phyloP scores from a whole-genome alignment of 257 asterid species.

The Solanum lycopersicoides region DNA sequence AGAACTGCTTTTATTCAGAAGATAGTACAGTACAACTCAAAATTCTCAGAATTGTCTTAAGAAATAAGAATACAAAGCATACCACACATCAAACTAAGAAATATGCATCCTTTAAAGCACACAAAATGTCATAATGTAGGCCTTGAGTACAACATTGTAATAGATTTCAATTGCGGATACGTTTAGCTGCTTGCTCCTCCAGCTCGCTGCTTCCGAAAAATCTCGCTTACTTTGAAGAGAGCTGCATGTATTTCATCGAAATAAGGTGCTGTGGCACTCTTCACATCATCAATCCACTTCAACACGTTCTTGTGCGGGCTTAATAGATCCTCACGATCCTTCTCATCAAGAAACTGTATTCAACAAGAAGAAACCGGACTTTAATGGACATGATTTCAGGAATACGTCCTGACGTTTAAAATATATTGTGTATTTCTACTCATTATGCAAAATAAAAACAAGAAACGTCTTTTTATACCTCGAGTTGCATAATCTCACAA shows the following conservation, averaged over 20 bases:
- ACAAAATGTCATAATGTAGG: neutral
- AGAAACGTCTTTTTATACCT: slow-evolving; percentile 30
- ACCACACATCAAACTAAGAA: neutral
- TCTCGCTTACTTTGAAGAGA: slow-evolving; percentile 23
- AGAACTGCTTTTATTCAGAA: neutral
- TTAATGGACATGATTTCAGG: neutral
- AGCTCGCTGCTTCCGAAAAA: slow-evolving; percentile 21
- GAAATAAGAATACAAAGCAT: neutral
- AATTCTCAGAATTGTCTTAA: neutral
- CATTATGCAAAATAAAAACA: neutral
- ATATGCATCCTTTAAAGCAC: neutral
- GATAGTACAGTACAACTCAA: neutral
- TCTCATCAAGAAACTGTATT: slow-evolving; percentile 37
- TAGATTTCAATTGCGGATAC: neutral
- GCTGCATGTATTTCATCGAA: slow-evolving; percentile 56
- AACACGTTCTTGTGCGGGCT: slow-evolving; percentile 49
- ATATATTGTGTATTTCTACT: neutral
- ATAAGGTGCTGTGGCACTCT: slow-evolving; percentile 58
- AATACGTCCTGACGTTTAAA: too few species aligned
- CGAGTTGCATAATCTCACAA: slow-evolving; percentile 87
- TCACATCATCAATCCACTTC: slow-evolving; percentile 70
- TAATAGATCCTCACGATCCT: slow-evolving; percentile 36
- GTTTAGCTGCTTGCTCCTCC: slow-evolving; percentile 4
- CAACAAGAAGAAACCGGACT: neutral
- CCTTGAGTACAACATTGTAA: neutral